Evolutionary conservation across 1,284 basidiomycete genomes (phyloP).

Genomic region (Sporisorium scitamineum): DNA sequence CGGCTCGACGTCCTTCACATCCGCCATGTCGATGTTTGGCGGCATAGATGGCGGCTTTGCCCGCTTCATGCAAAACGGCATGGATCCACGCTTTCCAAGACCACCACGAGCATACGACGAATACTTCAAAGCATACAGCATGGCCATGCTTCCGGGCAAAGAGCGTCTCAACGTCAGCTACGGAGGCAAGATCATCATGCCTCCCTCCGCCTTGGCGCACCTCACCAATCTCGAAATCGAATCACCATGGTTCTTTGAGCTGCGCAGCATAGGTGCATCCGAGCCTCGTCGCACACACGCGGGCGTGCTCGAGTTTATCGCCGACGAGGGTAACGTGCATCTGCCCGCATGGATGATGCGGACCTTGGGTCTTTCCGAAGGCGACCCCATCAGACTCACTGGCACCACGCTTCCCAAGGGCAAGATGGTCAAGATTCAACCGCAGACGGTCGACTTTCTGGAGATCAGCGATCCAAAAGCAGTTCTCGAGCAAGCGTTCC

Average conservation of each 20-base stretch:
- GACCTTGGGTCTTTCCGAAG: slow-evolving; percentile 88
- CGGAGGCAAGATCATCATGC: slow-evolving; percentile 99
- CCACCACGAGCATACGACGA: slow-evolving; percentile 66
- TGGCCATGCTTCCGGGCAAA: slow-evolving; percentile 84
- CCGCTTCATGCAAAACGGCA: slow-evolving; percentile 54
- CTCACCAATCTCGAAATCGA: slow-evolving; percentile 90
- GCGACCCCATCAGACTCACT: slow-evolving; percentile 91
- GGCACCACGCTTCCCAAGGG: slow-evolving; percentile 91
- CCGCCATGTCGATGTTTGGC: slow-evolving; percentile 40
- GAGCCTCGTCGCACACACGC: slow-evolving; percentile 78
- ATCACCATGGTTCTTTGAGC: slow-evolving; percentile 94
- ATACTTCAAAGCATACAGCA: slow-evolving; percentile 77
- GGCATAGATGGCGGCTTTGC: slow-evolving; percentile 40
- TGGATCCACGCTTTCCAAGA: slow-evolving; percentile 56
- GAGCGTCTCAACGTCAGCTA: slow-evolving; percentile 88
- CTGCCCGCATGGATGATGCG: slow-evolving; percentile 99
- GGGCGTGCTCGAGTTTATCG: slow-evolving; percentile 98
- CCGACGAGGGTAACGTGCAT: slow-evolving; percentile 94
- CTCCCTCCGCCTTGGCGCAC: slow-evolving; percentile 89
- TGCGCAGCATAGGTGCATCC: slow-evolving; percentile 79
- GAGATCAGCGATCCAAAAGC: slow-evolving; percentile 92
- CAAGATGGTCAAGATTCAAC: slow-evolving; percentile 95
- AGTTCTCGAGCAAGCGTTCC: slow-evolving; percentile 92
- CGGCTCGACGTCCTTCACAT: no score
- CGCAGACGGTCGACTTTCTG: slow-evolving; percentile 93